Evolutionary conservation across 805 yeast species (phyloP).

Genomic region (Saccharomycopsis selenospora): DNA sequence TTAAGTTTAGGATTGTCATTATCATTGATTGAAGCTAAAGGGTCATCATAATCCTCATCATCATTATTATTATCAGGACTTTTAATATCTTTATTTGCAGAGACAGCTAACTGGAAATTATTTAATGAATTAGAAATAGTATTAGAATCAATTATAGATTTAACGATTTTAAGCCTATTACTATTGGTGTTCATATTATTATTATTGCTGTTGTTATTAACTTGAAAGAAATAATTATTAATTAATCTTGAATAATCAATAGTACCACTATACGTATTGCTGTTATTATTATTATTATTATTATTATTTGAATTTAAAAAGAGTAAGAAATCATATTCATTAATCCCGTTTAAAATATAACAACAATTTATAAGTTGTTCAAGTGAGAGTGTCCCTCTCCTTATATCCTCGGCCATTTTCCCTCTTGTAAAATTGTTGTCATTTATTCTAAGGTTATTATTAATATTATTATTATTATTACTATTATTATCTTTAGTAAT

Average conservation of each 20-base stretch:
- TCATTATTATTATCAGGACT: background rate
- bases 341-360: constrained; percentile 14
- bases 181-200: background rate
- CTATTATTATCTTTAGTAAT: too few species aligned
- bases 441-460: too few species aligned
- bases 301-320: background rate
- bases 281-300: background rate
- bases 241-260: background rate
- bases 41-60: constrained; percentile 7
- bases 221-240: background rate
- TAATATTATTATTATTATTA: too few species aligned
- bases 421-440: too few species aligned
- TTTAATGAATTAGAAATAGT: background rate
- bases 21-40: constrained; percentile 3
- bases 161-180: background rate
- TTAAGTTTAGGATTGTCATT: too few species aligned
- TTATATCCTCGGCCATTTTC: constrained; percentile 2
- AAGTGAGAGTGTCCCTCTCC: background rate
- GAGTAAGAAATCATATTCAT: constrained; percentile 10
- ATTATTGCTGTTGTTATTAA: background rate
- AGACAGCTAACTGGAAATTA: background rate
- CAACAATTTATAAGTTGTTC: constrained; percentile 18
- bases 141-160: background rate
- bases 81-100: background rate
- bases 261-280: too few species aligned